Evolutionary conservation across 805 yeast species (phyloP), one percentile per base, ranked within the genome.

Genomic region (Candida yuanshanica): DNA sequence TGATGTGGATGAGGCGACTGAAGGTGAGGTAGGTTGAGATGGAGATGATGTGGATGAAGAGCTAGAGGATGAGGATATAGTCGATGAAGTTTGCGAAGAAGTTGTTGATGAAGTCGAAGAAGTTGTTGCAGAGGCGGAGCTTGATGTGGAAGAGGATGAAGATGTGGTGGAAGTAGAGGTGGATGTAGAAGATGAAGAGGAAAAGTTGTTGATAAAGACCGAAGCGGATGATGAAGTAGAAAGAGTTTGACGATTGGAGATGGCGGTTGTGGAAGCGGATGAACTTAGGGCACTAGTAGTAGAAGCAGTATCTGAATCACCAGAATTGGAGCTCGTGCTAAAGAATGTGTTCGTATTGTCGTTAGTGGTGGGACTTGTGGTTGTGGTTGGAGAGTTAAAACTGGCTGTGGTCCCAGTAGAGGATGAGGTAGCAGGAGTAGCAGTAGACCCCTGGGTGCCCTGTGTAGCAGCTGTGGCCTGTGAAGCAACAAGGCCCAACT

Each of bases 31-130:
- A 2, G 53, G 25, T 4, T 46, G 18, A 11, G 51, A 36, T 7
- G 47, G 8, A 8, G 46, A 32, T 9, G 50, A 32, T 4, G 54
- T 26, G 4, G 48, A 21, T n/a, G 50, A 20, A 4, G 44, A 3
- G 11, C 35, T 29, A 14, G 46, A 22, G 5, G 46, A 9, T 9
- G 53, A 38, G 7, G 52, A 24, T 7, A 26, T 21, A 16, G 44
- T 38, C 25, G 36, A 11, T n/a, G 39, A 41, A 4, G 40, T 22
- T 8, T 45, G 31, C 14, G 39, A n/a, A 10, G 33, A 22, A 5
- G 43, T 20, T 5, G 41, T 18, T 2, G 44, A 27, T 5, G 44
- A 36, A 35, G 53, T 46, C 18, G 45, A 22, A 20, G 43, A 44
- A 36, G 51, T 44, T 34, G 38, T 38, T 20, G 36, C 38, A 22